Evolutionary conservation across 352 stramenopile genomes (phyloP), one percentile per base, ranked within the genome.

Genomic region (Phytophthora meadii): DNA sequence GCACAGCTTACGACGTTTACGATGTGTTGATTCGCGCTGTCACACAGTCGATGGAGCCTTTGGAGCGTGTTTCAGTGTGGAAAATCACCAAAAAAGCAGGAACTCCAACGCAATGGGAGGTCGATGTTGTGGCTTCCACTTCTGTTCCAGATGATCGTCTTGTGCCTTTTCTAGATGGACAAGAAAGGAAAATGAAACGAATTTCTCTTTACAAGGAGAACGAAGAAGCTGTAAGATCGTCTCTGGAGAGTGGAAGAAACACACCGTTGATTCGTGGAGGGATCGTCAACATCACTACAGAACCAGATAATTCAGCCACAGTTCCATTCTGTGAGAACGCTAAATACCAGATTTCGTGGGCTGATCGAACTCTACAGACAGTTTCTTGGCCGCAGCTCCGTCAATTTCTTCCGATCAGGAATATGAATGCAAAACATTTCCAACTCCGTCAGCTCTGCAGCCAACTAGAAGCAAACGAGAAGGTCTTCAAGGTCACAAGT

Each of bases 381-480:
- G 42, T 84, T 15, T 60, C 71, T 8, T 94, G 86, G 84, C 5
- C 27, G 14, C 57, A 87, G 22, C 58, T 94, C 14, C 70, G 77
- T 1, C 82, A 84, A 42, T 54, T 89, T 7, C 59, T 94, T 5
- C 66, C 84, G 0, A 72, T 94, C 54, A 71, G 86, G 27, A 65
- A 74, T 7, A 87, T 94, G 79, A 92, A 94, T 25, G 52, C 75
- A 5, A 82, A 85, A 37, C 83, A 94, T 50, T 83, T 87, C 41
- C 80, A 94, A 47, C 58, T 94, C 9, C 68, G 30, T 9, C 61
- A 54, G 61, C 41, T 74, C 1, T 72, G 64, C 17, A 45, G 67
- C 10, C 57, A 46, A 3, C 51, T 72, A 2, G 12, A 60, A 46
- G 56, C 56, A 36, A 42, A 66, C 44, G 40, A 47, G 0, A 17